Base-by-base conservation (phyloP, 2,329 filamentous ascomycete species). In the Fusarium pseudoanthophilum region DNA sequence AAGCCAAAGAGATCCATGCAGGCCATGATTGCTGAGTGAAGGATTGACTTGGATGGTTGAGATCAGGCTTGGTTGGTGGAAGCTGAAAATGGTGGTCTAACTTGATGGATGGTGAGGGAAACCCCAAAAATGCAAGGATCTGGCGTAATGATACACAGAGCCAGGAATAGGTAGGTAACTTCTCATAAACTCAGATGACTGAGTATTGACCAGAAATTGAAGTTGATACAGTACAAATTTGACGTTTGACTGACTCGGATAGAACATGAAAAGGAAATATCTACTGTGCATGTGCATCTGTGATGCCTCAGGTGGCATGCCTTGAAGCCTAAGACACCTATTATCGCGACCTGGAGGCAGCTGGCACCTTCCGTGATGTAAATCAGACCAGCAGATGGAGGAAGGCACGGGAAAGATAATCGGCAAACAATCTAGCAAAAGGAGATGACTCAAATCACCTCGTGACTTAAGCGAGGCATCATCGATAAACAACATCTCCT, bases 51-150 rank as follows among this genome's bases (percentile, higher is more conserved):
- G 67, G 71, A 60, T 73, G 71, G 67, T 43, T 57, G 59, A 43
- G 59, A 37, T 60, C 28, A 20, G 36, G 37, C 49, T 61, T 73
- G 71, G 71, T 73, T 73, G 71, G 71, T 74, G 71, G 67, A 60
- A 73, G 71, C 66, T 64, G 57, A 52, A 53, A 28, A 32, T 64
- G 30, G 30, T 49, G 20, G 37, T 39, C 37, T 48, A n/a, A n/a
- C 39, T 42, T 28, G 43, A 48, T 68, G 67, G 71, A 59, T 64
- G 59, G 71, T 43, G 46, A 59, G 60, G 51, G 61, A 56, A 68
- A 69, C 71, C 62, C 57, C 34, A 40, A 20, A 58, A 59, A 53
- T 64, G 43, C 55, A 71, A 60, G 52, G 43, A 61, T 68, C 63
- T 28, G 18, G 46, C 42, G 67, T 24, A 13, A 46, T 36, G 45